Evolutionary conservation across 345 rosid species (phyloP), one percentile per base, ranked within the genome.

Genomic region (Erodium maritimum): DNA sequence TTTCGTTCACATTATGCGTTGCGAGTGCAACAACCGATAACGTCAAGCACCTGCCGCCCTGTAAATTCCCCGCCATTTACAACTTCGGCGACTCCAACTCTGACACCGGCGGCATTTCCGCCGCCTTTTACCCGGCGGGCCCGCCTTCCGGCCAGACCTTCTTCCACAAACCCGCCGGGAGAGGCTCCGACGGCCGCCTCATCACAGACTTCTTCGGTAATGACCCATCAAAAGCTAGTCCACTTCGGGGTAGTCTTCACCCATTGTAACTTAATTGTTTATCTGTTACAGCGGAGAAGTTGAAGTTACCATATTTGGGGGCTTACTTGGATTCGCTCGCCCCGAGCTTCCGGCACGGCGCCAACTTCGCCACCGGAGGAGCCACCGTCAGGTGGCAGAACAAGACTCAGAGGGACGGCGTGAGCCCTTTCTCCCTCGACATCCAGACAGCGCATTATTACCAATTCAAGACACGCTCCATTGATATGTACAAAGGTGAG

Each of bases 1-100:
- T 29, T 55, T 11, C 74, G 20, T 29, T 62, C 56, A 67, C 69
- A 18, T 80, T 14, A 0, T 42, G 48, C 75, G 65, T 75, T 53
- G 48, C 73, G 34, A 62, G 66, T 57, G 51, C 25, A 19, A 50
- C 33, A 55, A 23, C 51, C 52, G 74, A 52, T 50, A 55, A 2
- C 13, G 12, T 57, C 24, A 24, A 1, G 10, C 29, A 42, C 23
- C 48, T 25, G 42, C 1, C 67, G 0, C 57, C 58, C 8, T 90
- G 95, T 59, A 64, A 56, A 19, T 84, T 90, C 42, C 81, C 84
- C 11, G 97, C 93, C 17, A 77, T 90, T 46, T 87, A 90, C 79
- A 90, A 86, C 77, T 90, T 87, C 25, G 97, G 97, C 14, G 95
- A 90, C 61, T 87, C 97, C 19, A 86, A 90, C 65, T 80, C 97